A percentile compares a stretch with the other conserved stretches of the same genome.
phyloP scores from a whole-genome alignment of 2,329 filamentous ascomycete species.

The Cercospora nicotianae region DNA sequence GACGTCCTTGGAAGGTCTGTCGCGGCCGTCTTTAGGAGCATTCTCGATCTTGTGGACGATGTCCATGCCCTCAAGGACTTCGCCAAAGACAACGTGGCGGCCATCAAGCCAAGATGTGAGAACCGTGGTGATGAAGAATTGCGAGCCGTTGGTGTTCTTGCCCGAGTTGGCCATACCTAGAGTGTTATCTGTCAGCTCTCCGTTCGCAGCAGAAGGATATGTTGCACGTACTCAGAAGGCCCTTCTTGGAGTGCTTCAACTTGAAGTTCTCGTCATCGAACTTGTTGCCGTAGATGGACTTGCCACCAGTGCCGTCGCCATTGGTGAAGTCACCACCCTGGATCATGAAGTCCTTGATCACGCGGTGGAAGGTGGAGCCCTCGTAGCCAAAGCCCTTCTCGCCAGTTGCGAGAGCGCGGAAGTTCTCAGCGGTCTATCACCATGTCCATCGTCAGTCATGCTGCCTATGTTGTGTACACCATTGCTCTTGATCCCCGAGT shows the following conservation, averaged over 20 bases:
- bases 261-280: conserved; percentile 94
- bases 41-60: conserved; percentile 77
- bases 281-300: conserved; percentile 83
- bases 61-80: conserved; percentile 83
- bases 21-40: conserved; percentile 61
- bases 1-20: conserved; percentile 68
- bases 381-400: conserved; percentile 85
- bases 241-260: conserved; percentile 85
- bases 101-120: conserved; percentile 81
- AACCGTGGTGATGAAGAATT: conserved; percentile 89
- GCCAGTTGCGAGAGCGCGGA: conserved; percentile 76
- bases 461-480: neutral
- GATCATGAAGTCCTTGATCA: conserved; percentile 91
- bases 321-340: conserved; percentile 87
- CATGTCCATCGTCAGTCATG: conserved; percentile 7
- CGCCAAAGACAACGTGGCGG: conserved; percentile 82
- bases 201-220: neutral
- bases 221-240: conserved; percentile 63
- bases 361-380: conserved; percentile 81
- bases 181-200: neutral
- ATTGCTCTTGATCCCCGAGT: neutral
- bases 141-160: conserved; percentile 82
- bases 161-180: conserved; percentile 79
- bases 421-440: conserved; percentile 65
- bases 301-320: conserved; percentile 78